Evolutionary conservation across 208 protist genomes (phyloP), one percentile per base, ranked within the genome.

Genomic region (Tritrichomonas foetus): DNA sequence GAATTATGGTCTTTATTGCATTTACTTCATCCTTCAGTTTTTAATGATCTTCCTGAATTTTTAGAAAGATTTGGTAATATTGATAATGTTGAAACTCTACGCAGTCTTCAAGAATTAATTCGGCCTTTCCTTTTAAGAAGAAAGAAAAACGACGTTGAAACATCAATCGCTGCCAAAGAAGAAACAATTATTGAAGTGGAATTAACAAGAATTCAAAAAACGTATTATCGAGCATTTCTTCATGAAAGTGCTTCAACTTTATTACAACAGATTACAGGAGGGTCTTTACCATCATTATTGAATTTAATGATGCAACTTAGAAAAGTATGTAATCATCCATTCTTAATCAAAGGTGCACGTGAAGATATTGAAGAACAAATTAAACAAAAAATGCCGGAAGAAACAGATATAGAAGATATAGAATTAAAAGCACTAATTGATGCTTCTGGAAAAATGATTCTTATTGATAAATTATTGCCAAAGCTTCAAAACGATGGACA

Each of bases 241-340:
- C 50, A 61, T 92, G 78, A 92, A 61, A 92, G 61, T 41, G 30
- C 13, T 33, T 92, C 41, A 41, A 39, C 22, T 61, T 36, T 64
- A 61, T 69, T 93, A 57, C 92, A 55, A 82, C 41, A 93, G n/a
- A 50, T 82, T 20, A 78, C 69, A 44, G 69, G 69, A 8, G 69
- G 92, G n/a, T 49, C 92, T n/a, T 36, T 69, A 69, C 49, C 92
- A 69, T 93, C 72, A 47, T 49, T 95, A 49, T 50, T 95, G 57
- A 95, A 95, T 36, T 66, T 95, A 66, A 64, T 95, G 69, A 95
- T 95, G 93, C 94, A 96, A 94, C 93, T 96, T 72, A 39, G 95
- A n/a, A 96, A 96, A 96, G 97, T 97, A 39, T 98, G 98, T 93
- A 98, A 98, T 94, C 98, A 99, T 95, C 98, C 98, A 0, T 98